Evolutionary conservation across 768 basidiomycete species (phyloP).

Genomic region (Kwoniella shandongensis): DNA sequence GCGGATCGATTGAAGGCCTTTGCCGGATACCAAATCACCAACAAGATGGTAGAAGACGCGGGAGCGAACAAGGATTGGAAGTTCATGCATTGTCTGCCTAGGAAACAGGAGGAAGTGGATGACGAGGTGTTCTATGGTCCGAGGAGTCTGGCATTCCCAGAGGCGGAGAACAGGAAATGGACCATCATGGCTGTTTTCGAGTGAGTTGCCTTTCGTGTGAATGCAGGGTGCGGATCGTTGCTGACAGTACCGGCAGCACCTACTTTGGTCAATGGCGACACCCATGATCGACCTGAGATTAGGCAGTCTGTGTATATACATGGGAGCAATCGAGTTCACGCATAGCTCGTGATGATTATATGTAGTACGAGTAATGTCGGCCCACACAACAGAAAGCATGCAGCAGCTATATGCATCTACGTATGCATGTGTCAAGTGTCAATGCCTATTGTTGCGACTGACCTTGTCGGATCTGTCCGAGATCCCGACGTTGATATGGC

Average conservation of each 20-base stretch:
- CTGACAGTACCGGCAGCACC: neutral
- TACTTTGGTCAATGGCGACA: constrained; percentile 1
- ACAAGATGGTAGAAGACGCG: constrained; percentile 73
- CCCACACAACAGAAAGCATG: no score
- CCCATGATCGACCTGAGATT: neutral
- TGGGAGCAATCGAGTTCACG: no score
- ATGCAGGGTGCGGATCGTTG: neutral
- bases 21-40: constrained; percentile 89
- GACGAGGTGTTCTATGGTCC: constrained; percentile 96
- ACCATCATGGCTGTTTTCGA: constrained; percentile 87
- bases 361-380: no score
- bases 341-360: no score
- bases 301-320: no score
- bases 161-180: constrained; percentile 97
- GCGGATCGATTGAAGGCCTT: constrained; percentile 82
- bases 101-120: constrained; percentile 90
- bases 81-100: constrained; percentile 93
- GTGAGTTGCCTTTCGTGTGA: constrained; percentile 24
- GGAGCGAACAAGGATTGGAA: constrained; percentile 85
- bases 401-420: no score
- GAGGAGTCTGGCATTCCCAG: constrained; percentile 86
- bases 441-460: no score
- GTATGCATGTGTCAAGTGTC: no score
- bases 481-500: no score
- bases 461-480: no score